These are phyloP conservation scores for Lachancea waltii DNA, from an alignment of 805 yeast species.

Conservation along the genomic window DNA sequence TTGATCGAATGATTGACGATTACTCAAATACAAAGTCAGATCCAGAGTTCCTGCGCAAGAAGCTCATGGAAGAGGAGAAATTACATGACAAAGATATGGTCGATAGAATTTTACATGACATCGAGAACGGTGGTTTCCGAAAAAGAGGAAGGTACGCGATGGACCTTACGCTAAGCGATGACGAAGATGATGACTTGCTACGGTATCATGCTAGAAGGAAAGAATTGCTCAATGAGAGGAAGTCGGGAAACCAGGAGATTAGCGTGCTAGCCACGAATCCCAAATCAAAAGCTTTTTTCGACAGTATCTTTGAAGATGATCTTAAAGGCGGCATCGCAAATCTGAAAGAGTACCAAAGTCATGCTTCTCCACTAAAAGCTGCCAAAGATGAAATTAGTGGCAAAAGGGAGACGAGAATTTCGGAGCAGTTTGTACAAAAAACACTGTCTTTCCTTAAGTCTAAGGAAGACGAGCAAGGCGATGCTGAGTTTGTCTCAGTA, in stretches of 20 bases:
- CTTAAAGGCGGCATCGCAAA: too few relatives aligned
- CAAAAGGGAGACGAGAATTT: slow-evolving; percentile 35
- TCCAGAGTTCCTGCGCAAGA: slow-evolving; percentile 46
- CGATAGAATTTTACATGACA: slow-evolving; percentile 60
- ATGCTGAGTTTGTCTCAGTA: background rate
- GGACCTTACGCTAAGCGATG: slow-evolving; percentile 65
- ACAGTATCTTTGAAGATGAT: slow-evolving; percentile 47
- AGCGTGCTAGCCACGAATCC: slow-evolving; percentile 44
- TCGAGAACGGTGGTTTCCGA: slow-evolving; percentile 64
- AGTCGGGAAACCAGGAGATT: slow-evolving; percentile 41
- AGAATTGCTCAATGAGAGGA: slow-evolving; percentile 42
- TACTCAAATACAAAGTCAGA: slow-evolving; percentile 40
- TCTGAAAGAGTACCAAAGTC: too few relatives aligned
- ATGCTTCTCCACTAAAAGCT: background rate
- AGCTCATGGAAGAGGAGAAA: slow-evolving; percentile 53
- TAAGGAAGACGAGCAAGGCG: background rate
- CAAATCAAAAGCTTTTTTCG: slow-evolving; percentile 61
- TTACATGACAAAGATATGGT: slow-evolving; percentile 58
- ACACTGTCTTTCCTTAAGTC: slow-evolving; percentile 46
- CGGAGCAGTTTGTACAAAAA: slow-evolving; percentile 50
- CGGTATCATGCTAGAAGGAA: slow-evolving; percentile 39
- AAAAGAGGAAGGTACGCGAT: slow-evolving; percentile 48
- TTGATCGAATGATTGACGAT: slow-evolving; percentile 74
- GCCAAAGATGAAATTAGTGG: slow-evolving; percentile 17
- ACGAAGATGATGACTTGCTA: slow-evolving; percentile 52